These are phyloP conservation scores for Globisporangium perplexum DNA, from an alignment of 352 stramenopile species.

Conservation along the genomic window DNA sequence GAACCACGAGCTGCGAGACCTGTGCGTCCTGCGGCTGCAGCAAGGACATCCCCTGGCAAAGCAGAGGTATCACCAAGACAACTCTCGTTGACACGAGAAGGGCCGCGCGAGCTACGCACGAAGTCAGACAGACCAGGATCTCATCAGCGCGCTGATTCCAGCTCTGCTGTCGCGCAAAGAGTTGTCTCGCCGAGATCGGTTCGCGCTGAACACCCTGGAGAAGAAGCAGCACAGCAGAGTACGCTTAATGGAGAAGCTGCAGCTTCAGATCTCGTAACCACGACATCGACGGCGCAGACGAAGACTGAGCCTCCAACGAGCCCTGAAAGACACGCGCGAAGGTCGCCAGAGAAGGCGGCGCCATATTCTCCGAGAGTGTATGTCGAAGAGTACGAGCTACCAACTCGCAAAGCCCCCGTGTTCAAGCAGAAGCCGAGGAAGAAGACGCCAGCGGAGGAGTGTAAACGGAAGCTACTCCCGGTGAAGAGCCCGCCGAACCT, in stretches of 20 bases:
- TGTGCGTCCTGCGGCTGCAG: not conserved
- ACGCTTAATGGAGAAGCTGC: not conserved
- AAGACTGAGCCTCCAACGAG: not conserved
- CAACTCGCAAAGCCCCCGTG: slow-evolving; percentile 38
- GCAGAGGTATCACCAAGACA: not conserved
- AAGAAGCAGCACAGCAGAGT: not conserved
- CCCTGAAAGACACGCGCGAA: not conserved
- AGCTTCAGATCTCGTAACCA: not conserved
- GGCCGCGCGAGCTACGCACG: slow-evolving; percentile 9
- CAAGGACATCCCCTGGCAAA: not conserved
- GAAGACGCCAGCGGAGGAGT: slow-evolving; percentile 17
- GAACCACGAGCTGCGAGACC: not conserved
- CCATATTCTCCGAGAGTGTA: slow-evolving; percentile 9
- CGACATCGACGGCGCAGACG: not conserved
- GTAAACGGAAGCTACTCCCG: slow-evolving; percentile 32
- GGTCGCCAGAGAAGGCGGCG: slow-evolving; percentile 3
- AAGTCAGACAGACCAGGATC: not conserved
- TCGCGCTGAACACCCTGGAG: not conserved
- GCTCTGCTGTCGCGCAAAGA: not conserved
- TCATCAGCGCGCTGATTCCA: not conserved
- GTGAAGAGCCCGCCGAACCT: slow-evolving; percentile 47
- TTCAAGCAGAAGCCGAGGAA: slow-evolving; percentile 22
- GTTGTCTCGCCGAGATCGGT: not conserved
- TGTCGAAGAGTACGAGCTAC: slow-evolving; percentile 21
- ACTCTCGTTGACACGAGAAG: slow-evolving; percentile 3